These are phyloP conservation scores for Alternaria ventricosa DNA, from an alignment of 2,329 filamentous ascomycete genomes.

Conservation along the genomic window DNA sequence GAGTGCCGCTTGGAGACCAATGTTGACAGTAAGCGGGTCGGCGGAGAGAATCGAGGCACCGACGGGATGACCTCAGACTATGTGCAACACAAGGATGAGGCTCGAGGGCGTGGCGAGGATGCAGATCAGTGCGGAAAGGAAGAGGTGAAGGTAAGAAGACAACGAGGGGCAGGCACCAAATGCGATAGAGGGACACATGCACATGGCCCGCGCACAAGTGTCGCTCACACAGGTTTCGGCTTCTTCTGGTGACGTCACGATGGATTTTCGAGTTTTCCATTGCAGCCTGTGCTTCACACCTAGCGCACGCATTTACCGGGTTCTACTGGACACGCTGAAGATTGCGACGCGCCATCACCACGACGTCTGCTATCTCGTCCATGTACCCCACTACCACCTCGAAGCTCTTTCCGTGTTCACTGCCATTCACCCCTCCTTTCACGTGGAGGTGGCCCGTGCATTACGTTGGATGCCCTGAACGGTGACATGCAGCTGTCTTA, in stretches of 20 bases:
- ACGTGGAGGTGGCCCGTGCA: constrained; percentile 10
- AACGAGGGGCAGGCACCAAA: constrained; percentile 14
- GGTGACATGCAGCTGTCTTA: neutral
- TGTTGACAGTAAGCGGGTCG: constrained; percentile 18
- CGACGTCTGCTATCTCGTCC: neutral
- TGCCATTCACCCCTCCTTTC: constrained; percentile 4
- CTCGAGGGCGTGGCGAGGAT: constrained; percentile 25
- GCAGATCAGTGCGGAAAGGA: constrained; percentile 32
- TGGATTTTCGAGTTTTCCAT: constrained; percentile 23
- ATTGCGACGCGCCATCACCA: neutral
- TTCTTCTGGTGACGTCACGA: constrained; percentile 18
- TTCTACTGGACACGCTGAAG: neutral
- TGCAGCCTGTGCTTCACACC: constrained; percentile 13
- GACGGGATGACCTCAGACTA: constrained; percentile 10
- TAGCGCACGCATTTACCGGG: constrained; percentile 3
- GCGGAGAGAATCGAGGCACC: constrained; percentile 26
- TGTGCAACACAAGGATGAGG: constrained; percentile 27
- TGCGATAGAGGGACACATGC: constrained; percentile 11
- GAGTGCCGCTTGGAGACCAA: constrained; percentile 7
- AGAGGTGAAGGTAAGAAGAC: constrained; percentile 18
- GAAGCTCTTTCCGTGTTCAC: neutral
- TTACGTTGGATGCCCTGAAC: neutral
- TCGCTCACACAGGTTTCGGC: constrained; percentile 20
- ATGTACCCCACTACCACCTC: constrained; percentile 2
- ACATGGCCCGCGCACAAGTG: constrained; percentile 11